Evolutionary conservation across 495 filamentous ascomycete genomes (phyloP).

Genomic region (Eremomyces bilateralis): DNA sequence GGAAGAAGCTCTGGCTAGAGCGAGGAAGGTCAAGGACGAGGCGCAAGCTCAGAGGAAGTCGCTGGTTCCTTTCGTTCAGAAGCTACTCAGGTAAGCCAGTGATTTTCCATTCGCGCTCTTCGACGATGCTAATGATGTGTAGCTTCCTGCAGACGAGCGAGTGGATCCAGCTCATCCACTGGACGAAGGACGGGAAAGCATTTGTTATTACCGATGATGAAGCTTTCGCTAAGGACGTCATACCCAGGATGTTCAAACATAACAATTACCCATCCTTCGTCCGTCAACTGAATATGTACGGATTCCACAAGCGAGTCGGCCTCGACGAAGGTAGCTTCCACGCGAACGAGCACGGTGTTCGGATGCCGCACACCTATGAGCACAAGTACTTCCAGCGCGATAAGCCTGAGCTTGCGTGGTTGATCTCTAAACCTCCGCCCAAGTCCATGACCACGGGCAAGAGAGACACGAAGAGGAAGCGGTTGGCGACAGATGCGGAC

Average conservation of each 20-base stretch:
- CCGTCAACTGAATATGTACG: conserved; percentile 97
- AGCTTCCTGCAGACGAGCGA: conserved; percentile 86
- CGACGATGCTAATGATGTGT: conserved; percentile 7
- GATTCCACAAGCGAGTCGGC: conserved; percentile 96
- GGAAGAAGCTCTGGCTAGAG: conserved; percentile 55
- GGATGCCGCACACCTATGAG: conserved; percentile 92
- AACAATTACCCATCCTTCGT: conserved; percentile 99
- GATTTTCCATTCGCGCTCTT: background rate
- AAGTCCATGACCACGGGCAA: no score
- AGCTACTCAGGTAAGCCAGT: conserved; percentile 68
- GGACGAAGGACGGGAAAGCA: conserved; percentile 88
- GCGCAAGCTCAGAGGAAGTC: conserved; percentile 72
- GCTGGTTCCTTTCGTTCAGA: conserved; percentile 96
- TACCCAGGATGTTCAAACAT: conserved; percentile 96
- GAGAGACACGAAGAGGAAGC: no score
- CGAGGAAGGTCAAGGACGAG: conserved; percentile 56
- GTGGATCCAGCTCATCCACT: conserved; percentile 87
- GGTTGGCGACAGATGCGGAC: no score
- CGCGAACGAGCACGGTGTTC: conserved; percentile 87
- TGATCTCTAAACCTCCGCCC: conserved; percentile 98
- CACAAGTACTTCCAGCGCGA: conserved; percentile 92
- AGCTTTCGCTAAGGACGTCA: conserved; percentile 92
- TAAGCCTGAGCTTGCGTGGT: conserved; percentile 82
- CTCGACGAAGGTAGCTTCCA: conserved; percentile 95
- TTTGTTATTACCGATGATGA: conserved; percentile 96